Evolutionary conservation across 331 rosid species (phyloP).

Genomic region (Rhamnella rubrinervis): DNA sequence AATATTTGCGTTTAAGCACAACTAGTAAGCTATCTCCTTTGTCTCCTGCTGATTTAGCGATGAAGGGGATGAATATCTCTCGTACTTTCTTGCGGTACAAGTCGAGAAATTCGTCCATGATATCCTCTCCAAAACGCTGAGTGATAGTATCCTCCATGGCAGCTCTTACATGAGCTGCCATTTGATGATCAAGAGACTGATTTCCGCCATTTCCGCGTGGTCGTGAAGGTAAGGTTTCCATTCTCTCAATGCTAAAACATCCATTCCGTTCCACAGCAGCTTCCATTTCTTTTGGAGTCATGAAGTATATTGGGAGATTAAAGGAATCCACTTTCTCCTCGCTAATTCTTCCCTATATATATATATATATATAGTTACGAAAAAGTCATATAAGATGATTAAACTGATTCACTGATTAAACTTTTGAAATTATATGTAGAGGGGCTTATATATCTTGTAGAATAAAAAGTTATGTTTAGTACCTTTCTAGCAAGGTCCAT

Average conservation of each 20-base stretch:
- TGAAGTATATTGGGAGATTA: neutral
- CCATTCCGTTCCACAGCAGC: constrained; percentile 4
- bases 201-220: too few species aligned
- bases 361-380: neutral
- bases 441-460: too few species aligned
- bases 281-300: neutral
- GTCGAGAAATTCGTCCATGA: neutral
- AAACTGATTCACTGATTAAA: too few species aligned
- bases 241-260: neutral
- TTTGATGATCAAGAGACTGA: neutral
- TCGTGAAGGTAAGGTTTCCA: neutral
- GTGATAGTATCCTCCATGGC: neutral
- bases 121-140: constrained; percentile 1
- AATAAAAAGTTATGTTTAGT: neutral
- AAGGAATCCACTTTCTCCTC: constrained; percentile 4
- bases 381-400: too few species aligned
- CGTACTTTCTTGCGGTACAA: too few species aligned
- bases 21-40: too few species aligned
- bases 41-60: too few species aligned
- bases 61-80: too few species aligned
- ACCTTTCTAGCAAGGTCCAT: constrained; percentile 19
- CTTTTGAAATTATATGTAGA: too few species aligned
- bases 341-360: neutral
- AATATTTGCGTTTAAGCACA: too few species aligned
- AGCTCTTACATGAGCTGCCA: neutral